Evolutionary conservation across 768 basidiomycete species (phyloP), one percentile per base, ranked within the genome.

Genomic region (Rhizopogon vesiculosus): DNA sequence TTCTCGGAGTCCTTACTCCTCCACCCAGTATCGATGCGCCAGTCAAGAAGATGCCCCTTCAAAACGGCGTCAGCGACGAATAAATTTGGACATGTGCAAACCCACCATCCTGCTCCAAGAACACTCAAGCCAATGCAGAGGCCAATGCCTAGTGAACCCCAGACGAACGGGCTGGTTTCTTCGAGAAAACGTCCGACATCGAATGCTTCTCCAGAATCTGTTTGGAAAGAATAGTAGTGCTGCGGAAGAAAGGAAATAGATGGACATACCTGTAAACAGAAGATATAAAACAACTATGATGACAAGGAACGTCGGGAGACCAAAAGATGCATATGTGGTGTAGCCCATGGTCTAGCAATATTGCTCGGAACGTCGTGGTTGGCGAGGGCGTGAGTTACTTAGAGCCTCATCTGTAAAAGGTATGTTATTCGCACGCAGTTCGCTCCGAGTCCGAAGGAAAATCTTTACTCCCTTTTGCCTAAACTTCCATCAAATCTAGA

Each of bases 11-110:
- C 42, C 94, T 79, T 9, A 98, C 93, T 65, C 95, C 95, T 67
- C 94, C 97, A 44, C 96, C 96, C 31, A 99, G 79, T 62, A 99
- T 94, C 31, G 93, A 96, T n/a, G 95, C 75, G 53, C 97, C 97
- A 1, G 97, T 98, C 54, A 98, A 75, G 77, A 96, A 93, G 69
- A 99, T 98, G 50, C 96, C 96, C 96, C 96, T 98, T 56, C 57
- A 39, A 58, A 42, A 38, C 18, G 18, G 31, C 12, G 41, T 57
- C 33, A 58, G 29, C 31, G 22, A 55, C 40, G 39, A 31, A 25
- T 28, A 9, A 51, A 29, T 42, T 16, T 35, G 18, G 19, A 35
- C 13, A 13, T 22, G 5, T 48, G 19, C 13, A 12, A 10, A 72
- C 90, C 58, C 45, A 96, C 97, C 97, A 98, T 73, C 89, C 96